Conservation (phyloP, 495 filamentous ascomycete species). For the Copromyces sp. region DNA sequence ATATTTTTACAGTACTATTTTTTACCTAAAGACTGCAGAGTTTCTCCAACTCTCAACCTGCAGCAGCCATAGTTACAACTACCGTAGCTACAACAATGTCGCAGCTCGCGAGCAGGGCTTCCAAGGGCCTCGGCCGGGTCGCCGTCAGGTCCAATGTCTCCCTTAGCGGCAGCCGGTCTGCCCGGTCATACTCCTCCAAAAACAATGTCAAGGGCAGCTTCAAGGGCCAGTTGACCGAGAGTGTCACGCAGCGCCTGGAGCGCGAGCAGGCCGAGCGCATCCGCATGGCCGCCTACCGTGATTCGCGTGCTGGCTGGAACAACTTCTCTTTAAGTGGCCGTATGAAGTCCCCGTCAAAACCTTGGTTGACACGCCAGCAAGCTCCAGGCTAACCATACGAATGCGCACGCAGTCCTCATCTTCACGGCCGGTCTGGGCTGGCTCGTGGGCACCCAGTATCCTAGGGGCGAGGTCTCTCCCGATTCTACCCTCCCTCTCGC, state of each 20-base stretch:
- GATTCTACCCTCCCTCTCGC: conserved; percentile 65
- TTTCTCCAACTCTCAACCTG: neutral
- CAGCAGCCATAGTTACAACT: neutral
- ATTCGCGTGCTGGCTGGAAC: conserved; percentile 41
- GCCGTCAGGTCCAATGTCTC: neutral
- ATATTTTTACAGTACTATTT: neutral
- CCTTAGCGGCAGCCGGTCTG: conserved; percentile 3
- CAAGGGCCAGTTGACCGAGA: conserved; percentile 79
- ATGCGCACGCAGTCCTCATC: conserved; percentile 36
- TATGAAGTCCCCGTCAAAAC: conserved; percentile 23
- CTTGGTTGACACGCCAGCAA: neutral
- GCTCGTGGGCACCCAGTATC: conserved; percentile 55
- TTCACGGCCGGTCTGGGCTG: conserved; percentile 56
- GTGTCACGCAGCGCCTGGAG: conserved; percentile 63
- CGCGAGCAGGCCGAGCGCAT: conserved; percentile 62
- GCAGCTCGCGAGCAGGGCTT: conserved; percentile 22
- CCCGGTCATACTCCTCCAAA: conserved; percentile 1
- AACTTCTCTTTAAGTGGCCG: conserved; percentile 55
- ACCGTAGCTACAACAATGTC: conserved; percentile 14
- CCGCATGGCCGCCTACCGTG: conserved; percentile 48
- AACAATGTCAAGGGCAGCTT: conserved; percentile 35
- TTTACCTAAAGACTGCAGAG: neutral
- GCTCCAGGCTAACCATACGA: conserved; percentile 3
- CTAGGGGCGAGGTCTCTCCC: conserved; percentile 42
- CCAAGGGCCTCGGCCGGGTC: conserved; percentile 12